Base-by-base conservation (phyloP, 768 basidiomycete species). In the Mycena latifolia region DNA sequence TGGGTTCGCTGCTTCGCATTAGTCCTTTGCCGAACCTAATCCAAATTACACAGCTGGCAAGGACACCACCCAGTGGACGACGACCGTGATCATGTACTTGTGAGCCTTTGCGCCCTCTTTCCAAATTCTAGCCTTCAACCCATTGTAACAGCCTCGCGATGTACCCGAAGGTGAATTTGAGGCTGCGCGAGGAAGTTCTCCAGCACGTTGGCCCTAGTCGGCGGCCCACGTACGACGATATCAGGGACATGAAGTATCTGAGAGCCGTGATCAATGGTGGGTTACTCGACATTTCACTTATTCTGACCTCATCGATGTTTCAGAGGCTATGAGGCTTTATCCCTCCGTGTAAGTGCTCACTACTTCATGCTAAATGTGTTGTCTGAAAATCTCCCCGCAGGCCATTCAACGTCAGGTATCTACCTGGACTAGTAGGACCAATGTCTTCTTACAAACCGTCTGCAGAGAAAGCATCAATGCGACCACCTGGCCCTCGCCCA, bases 191-290 rank as follows among this genome's bases (percentile, higher is more conserved):
- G 56, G 90, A 92, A 76, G 83, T 92, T 51, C 73, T 88, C 7
- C 72, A 74, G 33, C 83, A 82, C 41, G 81, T 91, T 9, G 89
- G 89, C 0, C 72, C 77, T 0, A 78, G 77, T 0, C 78, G 80
- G 1, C 77, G 82, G 14, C 90, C 88, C 5, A 82, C 83, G 3
- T 84, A 83, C 56, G 85, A 87, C 47, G 85, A 88, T 66, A 83
- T 91, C 68, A 79, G 79, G 29, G 86, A 86, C 5, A 87, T 90
- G 86, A 89, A 86, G 72, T 90, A 85, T 66, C 74, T 90, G 17
- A 79, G 87, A 27, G 90, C 89, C 1, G 86, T 91, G 25, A 84
- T 91, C 53, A 90, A 91, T 66, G 89, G 89, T 88, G 43, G 2
- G 55, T 43, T 20, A 14, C 15, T n/a, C 14, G 27, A 11, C 41